Percentiles rank a stretch among this genome's conserved stretches.
phyloP scores from a whole-genome alignment of 176 grass and related monocot species.

The Themeda triandra region DNA sequence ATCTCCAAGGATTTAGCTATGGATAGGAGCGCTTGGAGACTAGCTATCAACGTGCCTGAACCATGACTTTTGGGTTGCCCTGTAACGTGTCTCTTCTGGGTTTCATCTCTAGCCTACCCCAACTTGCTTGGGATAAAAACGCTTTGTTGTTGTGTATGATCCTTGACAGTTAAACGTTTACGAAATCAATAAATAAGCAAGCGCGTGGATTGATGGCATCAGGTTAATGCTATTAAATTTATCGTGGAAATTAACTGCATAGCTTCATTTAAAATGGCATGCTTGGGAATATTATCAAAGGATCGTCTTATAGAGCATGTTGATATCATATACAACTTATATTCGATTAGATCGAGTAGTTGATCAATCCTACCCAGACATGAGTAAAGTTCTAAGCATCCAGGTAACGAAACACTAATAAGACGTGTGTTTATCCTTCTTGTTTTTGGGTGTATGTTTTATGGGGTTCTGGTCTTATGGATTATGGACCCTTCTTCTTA shows the following conservation, averaged over 20 bases:
- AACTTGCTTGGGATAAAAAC: too few species aligned
- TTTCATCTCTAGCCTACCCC: too few species aligned
- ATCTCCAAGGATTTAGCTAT: too few species aligned
- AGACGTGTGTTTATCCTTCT: neutral
- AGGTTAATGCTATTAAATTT: neutral
- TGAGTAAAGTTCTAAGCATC: neutral
- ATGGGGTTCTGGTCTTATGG: neutral
- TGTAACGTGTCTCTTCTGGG: too few species aligned
- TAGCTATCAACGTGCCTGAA: too few species aligned
- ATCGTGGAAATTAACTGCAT: neutral
- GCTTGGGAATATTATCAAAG: neutral
- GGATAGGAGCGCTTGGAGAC: too few species aligned
- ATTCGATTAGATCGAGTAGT: neutral
- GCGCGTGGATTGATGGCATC: neutral
- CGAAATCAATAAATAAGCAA: neutral
- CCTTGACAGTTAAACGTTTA: neutral
- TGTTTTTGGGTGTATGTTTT: neutral
- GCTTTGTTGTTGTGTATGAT: neutral
- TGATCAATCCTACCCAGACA: neutral
- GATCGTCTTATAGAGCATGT: neutral
- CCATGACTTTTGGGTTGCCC: too few species aligned
- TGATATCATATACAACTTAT: neutral
- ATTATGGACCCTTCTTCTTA: neutral
- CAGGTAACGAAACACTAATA: neutral
- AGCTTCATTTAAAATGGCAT: neutral